Percentiles rank a stretch among this genome's conserved stretches.
Conservation (phyloP, 768 basidiomycete species). For the Panaeolus papilionaceus region DNA sequence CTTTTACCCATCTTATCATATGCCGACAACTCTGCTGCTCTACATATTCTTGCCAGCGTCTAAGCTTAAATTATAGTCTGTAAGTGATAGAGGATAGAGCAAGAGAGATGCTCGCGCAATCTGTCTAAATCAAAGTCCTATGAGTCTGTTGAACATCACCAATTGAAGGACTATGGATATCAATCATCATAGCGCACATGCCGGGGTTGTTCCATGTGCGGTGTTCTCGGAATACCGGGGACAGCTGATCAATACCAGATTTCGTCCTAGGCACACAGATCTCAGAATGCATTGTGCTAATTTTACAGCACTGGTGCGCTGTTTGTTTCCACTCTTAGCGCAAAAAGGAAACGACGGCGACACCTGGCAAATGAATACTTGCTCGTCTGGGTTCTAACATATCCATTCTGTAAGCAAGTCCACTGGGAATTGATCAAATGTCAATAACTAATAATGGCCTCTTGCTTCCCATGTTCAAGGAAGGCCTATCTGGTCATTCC, state of each 20-base stretch:
- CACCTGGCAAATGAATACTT: conserved; percentile 14
- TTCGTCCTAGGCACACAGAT: conserved; percentile 7
- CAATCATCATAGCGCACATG: neutral
- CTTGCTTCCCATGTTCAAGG: conserved; percentile 3
- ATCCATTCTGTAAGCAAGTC: conserved; percentile 2
- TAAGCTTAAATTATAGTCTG: neutral
- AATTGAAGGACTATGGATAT: neutral
- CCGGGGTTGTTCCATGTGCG: conserved; percentile 12
- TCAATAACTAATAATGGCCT: conserved; percentile 3
- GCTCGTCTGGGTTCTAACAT: neutral
- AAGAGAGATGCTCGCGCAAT: too few relatives aligned
- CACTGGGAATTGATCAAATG: conserved; percentile 11
- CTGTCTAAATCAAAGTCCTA: too few relatives aligned
- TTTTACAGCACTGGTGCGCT: neutral
- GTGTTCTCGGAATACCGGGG: neutral
- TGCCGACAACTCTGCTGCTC: neutral
- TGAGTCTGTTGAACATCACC: neutral
- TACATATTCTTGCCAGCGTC: neutral
- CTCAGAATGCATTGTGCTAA: conserved; percentile 1
- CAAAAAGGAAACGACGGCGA: conserved; percentile 9
- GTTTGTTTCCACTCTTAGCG: conserved; percentile 8
- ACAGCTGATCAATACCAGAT: conserved; percentile 12
- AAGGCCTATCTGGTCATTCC: neutral
- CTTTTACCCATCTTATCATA: neutral
- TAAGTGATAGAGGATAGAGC: too few relatives aligned